phyloP scores from a whole-genome alignment of 805 yeast genomes.

The Kuraishia floccosa region DNA sequence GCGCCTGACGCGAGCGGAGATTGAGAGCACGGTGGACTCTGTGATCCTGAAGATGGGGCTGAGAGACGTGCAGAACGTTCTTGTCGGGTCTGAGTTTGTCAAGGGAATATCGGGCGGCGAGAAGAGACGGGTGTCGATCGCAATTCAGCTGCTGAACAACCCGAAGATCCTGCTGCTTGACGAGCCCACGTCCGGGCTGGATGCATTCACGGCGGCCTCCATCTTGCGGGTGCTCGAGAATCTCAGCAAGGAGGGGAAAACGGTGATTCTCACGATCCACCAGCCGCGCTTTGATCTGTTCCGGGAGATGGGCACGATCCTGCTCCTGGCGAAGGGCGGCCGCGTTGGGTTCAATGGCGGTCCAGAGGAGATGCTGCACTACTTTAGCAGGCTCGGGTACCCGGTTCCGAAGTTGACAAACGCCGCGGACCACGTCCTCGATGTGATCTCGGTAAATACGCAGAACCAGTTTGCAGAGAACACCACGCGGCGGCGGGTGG shows the following conservation, averaged over 20 bases:
- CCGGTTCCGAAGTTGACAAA: constrained; percentile 51
- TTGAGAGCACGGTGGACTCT: constrained; percentile 34
- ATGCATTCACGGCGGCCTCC: constrained; percentile 64
- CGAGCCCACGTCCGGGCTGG: constrained; percentile 87
- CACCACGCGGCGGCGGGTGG: constrained; percentile 27
- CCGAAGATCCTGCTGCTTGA: constrained; percentile 68
- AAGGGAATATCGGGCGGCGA: constrained; percentile 75
- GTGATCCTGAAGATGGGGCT: constrained; percentile 62
- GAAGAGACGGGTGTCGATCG: constrained; percentile 74
- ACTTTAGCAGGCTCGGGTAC: constrained; percentile 39
- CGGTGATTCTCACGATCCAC: constrained; percentile 67
- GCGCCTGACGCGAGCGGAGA: constrained; percentile 23
- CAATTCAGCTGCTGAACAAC: constrained; percentile 61
- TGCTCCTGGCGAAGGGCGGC: constrained; percentile 67
- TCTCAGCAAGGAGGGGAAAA: constrained; percentile 48
- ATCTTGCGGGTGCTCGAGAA: constrained; percentile 49
- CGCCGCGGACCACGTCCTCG: constrained; percentile 67
- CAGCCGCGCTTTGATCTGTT: constrained; percentile 70
- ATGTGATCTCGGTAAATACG: constrained; percentile 49
- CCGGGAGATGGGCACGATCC: constrained; percentile 54
- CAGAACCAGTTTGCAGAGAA: constrained; percentile 30
- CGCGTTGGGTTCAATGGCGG: constrained; percentile 57
- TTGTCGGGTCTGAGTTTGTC: constrained; percentile 47
- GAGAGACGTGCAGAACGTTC: constrained; percentile 63
- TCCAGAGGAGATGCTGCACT: constrained; percentile 25